phyloP scores from a whole-genome alignment of 139 green algal genomes.

The Pleodorina starrii region DNA sequence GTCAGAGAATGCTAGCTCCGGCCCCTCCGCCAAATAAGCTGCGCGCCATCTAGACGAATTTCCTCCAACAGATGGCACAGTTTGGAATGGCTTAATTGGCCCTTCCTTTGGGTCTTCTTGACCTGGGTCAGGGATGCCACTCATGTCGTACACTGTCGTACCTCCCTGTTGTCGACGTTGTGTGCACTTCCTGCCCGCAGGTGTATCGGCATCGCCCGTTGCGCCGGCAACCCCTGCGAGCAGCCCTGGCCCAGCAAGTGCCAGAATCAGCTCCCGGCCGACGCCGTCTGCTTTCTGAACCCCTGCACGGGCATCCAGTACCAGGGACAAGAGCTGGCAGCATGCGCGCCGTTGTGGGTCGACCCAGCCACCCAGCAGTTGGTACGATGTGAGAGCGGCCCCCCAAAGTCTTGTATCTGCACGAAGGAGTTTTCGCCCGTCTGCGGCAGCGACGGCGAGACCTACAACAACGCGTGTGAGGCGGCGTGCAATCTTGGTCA shows the following conservation, averaged over 20 bases:
- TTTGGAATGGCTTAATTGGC: no score
- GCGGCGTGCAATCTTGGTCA: neutral
- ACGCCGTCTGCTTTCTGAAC: conserved; percentile 25
- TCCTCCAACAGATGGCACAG: no score
- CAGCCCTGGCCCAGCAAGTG: conserved; percentile 5
- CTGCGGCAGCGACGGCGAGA: conserved; percentile 56
- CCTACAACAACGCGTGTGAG: neutral
- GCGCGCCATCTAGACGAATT: no score
- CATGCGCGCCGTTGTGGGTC: conserved; percentile 15
- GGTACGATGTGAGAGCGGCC: neutral
- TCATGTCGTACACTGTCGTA: no score
- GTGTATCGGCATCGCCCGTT: conserved; percentile 16
- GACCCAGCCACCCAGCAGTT: neutral
- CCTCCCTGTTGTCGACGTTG: no score
- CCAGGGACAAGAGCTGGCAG: neutral
- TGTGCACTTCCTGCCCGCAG: no score
- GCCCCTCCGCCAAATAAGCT: no score
- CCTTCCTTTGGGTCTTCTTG: no score
- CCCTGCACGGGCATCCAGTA: neutral
- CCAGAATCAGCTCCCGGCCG: neutral
- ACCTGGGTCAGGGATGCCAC: no score
- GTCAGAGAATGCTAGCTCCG: no score
- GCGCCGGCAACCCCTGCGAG: conserved; percentile 22
- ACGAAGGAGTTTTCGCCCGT: conserved; percentile 15
- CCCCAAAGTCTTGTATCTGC: neutral